Base-by-base conservation (phyloP, 352 stramenopile genomes). In the Pythium dissotocum region DNA sequence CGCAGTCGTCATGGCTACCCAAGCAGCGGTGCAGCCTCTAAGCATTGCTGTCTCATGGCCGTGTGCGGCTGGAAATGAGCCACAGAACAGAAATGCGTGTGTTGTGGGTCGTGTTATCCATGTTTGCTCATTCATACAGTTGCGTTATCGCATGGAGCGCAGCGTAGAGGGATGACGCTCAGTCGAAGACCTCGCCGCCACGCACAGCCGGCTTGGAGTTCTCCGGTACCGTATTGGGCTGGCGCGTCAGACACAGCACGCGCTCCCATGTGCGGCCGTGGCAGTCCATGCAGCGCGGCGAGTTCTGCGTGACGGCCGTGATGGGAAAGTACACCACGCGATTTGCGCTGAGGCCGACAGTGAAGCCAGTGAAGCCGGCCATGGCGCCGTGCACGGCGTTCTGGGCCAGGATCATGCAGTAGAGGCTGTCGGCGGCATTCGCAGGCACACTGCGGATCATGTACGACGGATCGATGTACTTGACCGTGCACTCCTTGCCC, bases 401-500 rank as follows among this genome's bases (percentile, higher is more conserved):
- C 80, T 99, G 97, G 33, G 91, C 94, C 18, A 99, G 86, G 74
- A 99, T 90, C 94, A 99, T 98, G 78, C 97, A 99, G 77, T 99
- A 98, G 53, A 99, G 75, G 67, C 78, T 91, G 71, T 99, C 97
- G 46, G 90, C 90, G 26, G 93, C 88, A 73, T 98, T 98, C 33
- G 97, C 94, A 28, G 96, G 87, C 66, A 98, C 93, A 63, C 78
- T 89, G 59, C 89, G 93, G 73, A 99, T 98, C 91, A 98, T 98
- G 80, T 99, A 99, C 49, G 93, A 98, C 62, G 97, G 97, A 77
- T 99, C 96, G 77, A 99, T 98, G 82, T 99, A 99, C 81, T 98
- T 99, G 60, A 99, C 89, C 58, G 95, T 98, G 51, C 73, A 92
- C 57, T 82, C 80, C 75, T 90, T 94, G 73, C 83, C 87, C 64